Evolutionary conservation across 805 yeast genomes (phyloP).

Genomic region (Ogataea glucozyma): DNA sequence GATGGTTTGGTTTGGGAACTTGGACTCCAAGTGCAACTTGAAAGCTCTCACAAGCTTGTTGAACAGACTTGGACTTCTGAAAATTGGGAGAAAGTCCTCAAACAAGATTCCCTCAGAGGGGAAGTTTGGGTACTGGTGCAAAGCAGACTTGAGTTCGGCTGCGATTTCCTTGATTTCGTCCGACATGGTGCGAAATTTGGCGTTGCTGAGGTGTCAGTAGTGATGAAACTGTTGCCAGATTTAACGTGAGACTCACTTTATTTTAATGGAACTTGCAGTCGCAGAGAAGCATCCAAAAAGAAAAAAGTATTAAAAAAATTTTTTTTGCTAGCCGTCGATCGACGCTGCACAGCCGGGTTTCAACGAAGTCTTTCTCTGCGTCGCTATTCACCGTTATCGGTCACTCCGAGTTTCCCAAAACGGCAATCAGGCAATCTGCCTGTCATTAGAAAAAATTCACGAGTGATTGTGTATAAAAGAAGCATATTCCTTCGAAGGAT

Average conservation of each 20-base stretch:
- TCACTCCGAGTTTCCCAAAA: constrained; percentile 7
- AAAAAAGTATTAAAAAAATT: background rate
- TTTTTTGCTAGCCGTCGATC: constrained; percentile 6
- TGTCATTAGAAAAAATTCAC: too few species aligned
- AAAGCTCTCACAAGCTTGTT: constrained; percentile 80
- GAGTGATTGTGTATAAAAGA: too few species aligned
- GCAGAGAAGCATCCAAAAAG: background rate
- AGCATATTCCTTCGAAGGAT: background rate
- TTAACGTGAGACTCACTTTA: too few species aligned
- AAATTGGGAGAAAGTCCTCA: constrained; percentile 95
- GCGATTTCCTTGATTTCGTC: constrained; percentile 37
- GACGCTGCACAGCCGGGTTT: background rate
- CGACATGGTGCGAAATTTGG: background rate
- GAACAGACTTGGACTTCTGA: constrained; percentile 78
- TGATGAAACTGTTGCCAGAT: background rate
- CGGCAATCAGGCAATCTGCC: background rate
- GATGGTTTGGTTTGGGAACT: constrained; percentile 52
- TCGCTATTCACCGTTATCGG: constrained; percentile 3
- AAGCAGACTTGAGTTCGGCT: constrained; percentile 50
- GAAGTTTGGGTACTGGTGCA: constrained; percentile 87
- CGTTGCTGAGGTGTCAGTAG: background rate
- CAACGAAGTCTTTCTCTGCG: background rate
- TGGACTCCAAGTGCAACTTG: constrained; percentile 64
- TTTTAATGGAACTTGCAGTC: background rate
- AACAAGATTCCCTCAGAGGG: constrained; percentile 91